Percentiles rank a stretch among this genome's conserved stretches.
Conservation (phyloP, 495 filamentous ascomycete genomes). For the Lepidopterella palustris region DNA sequence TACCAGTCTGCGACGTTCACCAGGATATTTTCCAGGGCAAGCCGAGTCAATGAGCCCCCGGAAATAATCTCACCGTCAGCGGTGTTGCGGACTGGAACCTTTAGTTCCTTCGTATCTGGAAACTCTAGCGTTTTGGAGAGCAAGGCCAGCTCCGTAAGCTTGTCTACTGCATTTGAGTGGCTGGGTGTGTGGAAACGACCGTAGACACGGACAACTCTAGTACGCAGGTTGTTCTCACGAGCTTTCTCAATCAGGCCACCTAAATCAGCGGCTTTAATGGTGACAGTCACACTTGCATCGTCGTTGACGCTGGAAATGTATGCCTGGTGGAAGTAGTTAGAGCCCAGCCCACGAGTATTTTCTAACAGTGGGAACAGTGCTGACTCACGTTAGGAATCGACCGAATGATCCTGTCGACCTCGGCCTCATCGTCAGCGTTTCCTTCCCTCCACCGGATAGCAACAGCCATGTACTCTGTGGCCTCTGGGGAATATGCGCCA, state of each 20-base stretch:
- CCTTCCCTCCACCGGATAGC: not conserved
- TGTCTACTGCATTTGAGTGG: not conserved
- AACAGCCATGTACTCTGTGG: not conserved
- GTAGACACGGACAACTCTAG: not conserved
- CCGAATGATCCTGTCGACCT: not conserved
- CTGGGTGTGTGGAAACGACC: not conserved
- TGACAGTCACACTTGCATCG: not conserved
- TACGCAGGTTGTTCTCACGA: not conserved
- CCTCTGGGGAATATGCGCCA: not conserved
- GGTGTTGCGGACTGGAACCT: not conserved
- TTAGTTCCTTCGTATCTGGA: not conserved
- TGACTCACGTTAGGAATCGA: not conserved
- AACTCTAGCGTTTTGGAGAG: not conserved
- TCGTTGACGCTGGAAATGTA: constrained; percentile 4
- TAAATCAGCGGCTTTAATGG: not conserved
- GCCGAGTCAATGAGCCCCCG: not conserved
- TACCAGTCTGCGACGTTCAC: not conserved
- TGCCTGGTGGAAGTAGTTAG: not conserved
- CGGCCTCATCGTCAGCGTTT: not conserved
- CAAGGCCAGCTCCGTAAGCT: not conserved
- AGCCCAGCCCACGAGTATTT: not conserved
- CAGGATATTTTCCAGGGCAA: not conserved
- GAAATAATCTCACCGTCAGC: not conserved
- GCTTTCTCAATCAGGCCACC: not conserved
- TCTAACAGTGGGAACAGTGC: not conserved